A percentile compares a stretch with the other conserved stretches of the same genome.
Evolutionary conservation across 2,329 filamentous ascomycete genomes (phyloP).

Genomic region (Monosporascus sp.): DNA sequence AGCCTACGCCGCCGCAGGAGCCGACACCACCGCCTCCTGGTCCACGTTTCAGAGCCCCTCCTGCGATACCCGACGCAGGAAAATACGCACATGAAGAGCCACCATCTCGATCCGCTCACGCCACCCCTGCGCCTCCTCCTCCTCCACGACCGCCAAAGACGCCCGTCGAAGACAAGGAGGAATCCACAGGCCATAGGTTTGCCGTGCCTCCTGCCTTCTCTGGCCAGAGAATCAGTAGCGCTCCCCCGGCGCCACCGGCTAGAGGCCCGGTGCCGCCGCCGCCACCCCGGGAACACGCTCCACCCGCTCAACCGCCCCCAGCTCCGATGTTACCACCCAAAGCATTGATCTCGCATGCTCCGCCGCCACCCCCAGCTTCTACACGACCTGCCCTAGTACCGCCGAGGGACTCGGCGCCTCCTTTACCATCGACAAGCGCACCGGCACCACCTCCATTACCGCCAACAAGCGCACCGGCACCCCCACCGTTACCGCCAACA

Average conservation of each 20-base stretch:
- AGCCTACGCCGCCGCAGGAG: slow-evolving; percentile 61
- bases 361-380: slow-evolving; percentile 23
- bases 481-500: slow-evolving; percentile 48
- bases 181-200: slow-evolving; percentile 52
- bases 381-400: slow-evolving; percentile 62
- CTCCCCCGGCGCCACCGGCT: slow-evolving; percentile 71
- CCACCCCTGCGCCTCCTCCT: slow-evolving; percentile 58
- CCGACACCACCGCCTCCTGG: slow-evolving; percentile 65
- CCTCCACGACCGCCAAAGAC: slow-evolving; percentile 66
- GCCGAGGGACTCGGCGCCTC: slow-evolving; percentile 36
- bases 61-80: slow-evolving; percentile 83
- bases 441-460: slow-evolving; percentile 29
- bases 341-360: slow-evolving; percentile 23
- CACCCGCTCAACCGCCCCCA: slow-evolving; percentile 29
- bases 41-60: slow-evolving; percentile 76
- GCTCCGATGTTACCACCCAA: slow-evolving; percentile 35
- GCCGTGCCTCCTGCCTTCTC: slow-evolving; percentile 76
- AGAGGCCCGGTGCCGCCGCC: slow-evolving; percentile 69
- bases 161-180: slow-evolving; percentile 61
- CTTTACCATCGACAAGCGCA: slow-evolving; percentile 24
- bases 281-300: slow-evolving; percentile 46
- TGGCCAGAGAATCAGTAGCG: slow-evolving; percentile 52
- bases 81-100: slow-evolving; percentile 64
- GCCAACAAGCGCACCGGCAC: slow-evolving; percentile 38
- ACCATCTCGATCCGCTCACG: slow-evolving; percentile 36